Conservation (phyloP, 306 rosid genomes). For the Cicer cuneatum region DNA sequence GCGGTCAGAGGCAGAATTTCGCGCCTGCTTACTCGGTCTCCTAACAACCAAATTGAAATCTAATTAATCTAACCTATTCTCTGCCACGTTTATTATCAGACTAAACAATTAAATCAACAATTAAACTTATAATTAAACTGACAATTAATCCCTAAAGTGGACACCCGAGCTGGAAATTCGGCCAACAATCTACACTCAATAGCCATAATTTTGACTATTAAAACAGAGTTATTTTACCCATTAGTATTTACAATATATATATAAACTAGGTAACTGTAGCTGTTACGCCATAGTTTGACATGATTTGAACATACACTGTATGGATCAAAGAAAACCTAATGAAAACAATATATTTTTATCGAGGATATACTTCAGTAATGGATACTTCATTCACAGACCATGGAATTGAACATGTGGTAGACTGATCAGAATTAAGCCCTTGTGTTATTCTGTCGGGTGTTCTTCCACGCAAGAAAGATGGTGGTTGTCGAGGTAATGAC, state of each 20-base stretch:
- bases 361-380: slow-evolving; percentile 46
- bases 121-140: no score
- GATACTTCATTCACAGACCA: slow-evolving; percentile 43
- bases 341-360: slow-evolving; percentile 11
- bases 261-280: background rate
- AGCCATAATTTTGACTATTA: background rate
- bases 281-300: slow-evolving; percentile 3
- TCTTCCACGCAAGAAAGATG: slow-evolving; percentile 45
- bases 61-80: no score
- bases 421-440: slow-evolving; percentile 41
- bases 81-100: no score
- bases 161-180: no score
- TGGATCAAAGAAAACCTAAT: background rate
- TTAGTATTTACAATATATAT: slow-evolving; percentile 11
- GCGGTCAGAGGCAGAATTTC: no score
- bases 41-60: no score
- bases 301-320: slow-evolving; percentile 1
- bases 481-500: slow-evolving; percentile 48
- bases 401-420: slow-evolving; percentile 40
- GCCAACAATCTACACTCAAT: no score
- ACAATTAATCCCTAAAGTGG: no score
- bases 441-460: slow-evolving; percentile 31
- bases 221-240: background rate
- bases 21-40: no score
- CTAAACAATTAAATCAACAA: no score